phyloP scores from a whole-genome alignment of 176 grass and related monocot species.

The Olyra latifolia region DNA sequence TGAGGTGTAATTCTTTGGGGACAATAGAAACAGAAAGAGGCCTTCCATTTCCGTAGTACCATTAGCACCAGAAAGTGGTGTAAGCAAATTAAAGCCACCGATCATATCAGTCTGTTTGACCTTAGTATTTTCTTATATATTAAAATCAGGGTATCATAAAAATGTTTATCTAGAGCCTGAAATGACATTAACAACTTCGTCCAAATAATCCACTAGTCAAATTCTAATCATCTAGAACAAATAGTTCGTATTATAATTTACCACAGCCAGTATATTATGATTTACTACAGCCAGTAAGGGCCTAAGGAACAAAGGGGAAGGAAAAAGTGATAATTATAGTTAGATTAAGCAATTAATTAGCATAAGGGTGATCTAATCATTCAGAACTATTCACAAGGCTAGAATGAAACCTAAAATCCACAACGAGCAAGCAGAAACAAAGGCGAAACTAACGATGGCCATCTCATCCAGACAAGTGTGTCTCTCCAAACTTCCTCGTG shows the following conservation, averaged over 20 bases:
- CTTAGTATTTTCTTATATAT: neutral
- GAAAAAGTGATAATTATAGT: neutral
- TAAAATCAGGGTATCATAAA: neutral
- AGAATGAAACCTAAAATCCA: too few species aligned
- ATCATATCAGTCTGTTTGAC: neutral
- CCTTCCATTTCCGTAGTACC: neutral
- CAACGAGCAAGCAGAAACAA: neutral
- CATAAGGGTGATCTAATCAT: too few species aligned
- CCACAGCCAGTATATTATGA: neutral
- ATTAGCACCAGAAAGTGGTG: neutral
- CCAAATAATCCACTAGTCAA: neutral
- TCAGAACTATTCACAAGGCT: too few species aligned
- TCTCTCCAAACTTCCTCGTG: neutral
- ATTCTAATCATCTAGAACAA: neutral
- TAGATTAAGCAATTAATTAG: neutral
- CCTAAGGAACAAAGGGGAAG: neutral
- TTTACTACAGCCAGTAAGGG: too few species aligned
- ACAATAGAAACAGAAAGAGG: neutral
- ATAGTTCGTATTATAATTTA: neutral
- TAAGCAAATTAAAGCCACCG: neutral
- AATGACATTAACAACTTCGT: neutral
- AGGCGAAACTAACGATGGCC: neutral
- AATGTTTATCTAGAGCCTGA: neutral
- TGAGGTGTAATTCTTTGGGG: neutral
- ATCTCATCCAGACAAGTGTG: neutral